Evolutionary conservation across 495 filamentous ascomycete species (phyloP), one percentile per base, ranked within the genome.

Genomic region (Penicillium taxi): DNA sequence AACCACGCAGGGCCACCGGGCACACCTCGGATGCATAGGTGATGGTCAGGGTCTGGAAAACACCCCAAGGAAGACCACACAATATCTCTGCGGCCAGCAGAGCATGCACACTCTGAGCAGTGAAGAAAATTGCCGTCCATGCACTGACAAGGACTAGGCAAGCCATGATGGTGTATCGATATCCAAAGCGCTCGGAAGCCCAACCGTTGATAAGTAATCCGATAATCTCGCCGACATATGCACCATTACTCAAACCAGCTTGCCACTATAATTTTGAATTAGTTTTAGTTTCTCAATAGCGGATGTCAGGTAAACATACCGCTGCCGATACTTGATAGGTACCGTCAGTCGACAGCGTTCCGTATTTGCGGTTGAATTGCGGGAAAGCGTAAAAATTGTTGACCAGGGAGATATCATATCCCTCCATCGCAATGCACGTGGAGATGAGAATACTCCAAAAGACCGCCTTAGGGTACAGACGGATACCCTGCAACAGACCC

Each of bases 21-120:
- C 76, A 82, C 24, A 86, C 81, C 50, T 90, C 84, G 31, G 82
- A 84, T 26, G 83, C 84, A 42, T 88, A 90, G 2, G 82, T 86
- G 56, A 83, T 80, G 32, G 80, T 82, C 19, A 82, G 59, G 1
- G 84, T 88, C 57, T 87, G 83, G 60, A 86, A 86, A 20, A 90
- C 77, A 44, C 84, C 84, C 83, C 83, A 88, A 26, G 81, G 79
- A 44, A 88, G 78, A 48, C 84, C 83, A 40, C 78, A 81, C 6
- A 90, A 64, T 39, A 88, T 85, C 58, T 86, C 82, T 6, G 75
- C 82, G 6, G 80, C 75, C 14, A 84, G 72, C 12, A 90, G 67
- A 4, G 75, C 65, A 40, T 79, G 68, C 12, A 87, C 73, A 45
- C 72, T 80, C 32, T 79, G 72, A 4, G 82, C 82, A 3, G 80